Evolutionary conservation across 768 basidiomycete genomes (phyloP), one percentile per base, ranked within the genome.

Genomic region (Boletus sensibilis): DNA sequence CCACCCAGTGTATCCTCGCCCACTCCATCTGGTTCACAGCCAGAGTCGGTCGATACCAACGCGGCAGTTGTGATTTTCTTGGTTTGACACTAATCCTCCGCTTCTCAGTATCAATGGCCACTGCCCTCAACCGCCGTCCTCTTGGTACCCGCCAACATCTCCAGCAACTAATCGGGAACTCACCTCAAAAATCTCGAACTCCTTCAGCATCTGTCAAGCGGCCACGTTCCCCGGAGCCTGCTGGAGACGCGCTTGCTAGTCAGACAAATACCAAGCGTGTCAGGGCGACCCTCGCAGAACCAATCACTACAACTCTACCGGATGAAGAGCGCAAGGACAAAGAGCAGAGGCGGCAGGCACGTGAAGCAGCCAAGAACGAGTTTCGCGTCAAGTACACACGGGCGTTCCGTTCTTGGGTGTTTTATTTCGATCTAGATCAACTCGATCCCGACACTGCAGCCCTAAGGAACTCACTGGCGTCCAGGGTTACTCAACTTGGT

Each of bases 321-420:
- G 74, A 79, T 39, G 70, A 76, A 21, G 68, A 74, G 43, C 72
- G 74, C 58, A 81, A 74, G 58, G 76, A 78, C 42, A 77, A 71
- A 67, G 80, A 82, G 41, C 79, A 76, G 42, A 80, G 74, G 52
- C 72, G 78, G 31, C 70, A 75, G 5, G 81, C 82, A 58, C 78
- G 82, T 29, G 81, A 84, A 60, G 76, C 78, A 56, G 78, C 78
- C 60, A 82, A 86, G 59, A 75, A 77, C 5, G 88, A 91, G 62
- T 98, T 93, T 76, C 84, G 82, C 65, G 74, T 83, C 46, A 97
- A 94, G 76, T 98, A 94, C 72, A 82, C 80, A 52, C 83, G 83
- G 50, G 90, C 90, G 21, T 97, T 98, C 74, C 92, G 92, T 2
- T 75, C 72, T 25, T 93, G 88, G 78, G 82, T 78, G 18, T 96